phyloP scores from a whole-genome alignment of 805 yeast genomes.

The Soucietia sequanensis region DNA sequence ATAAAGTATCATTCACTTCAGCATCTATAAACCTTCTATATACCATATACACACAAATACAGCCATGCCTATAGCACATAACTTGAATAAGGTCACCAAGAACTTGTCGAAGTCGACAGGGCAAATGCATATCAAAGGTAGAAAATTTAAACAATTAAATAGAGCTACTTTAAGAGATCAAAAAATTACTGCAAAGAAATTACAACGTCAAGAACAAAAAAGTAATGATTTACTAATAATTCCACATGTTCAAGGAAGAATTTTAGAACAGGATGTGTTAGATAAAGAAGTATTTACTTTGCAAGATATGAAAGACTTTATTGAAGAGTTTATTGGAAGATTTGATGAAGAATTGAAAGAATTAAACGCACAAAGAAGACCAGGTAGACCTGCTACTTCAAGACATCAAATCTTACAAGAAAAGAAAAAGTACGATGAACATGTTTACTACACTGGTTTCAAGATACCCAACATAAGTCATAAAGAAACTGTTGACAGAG shows the following conservation, averaged over 20 bases:
- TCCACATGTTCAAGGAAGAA: constrained; percentile 51
- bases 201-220: constrained; percentile 55
- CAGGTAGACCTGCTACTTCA: constrained; percentile 82
- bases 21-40: too few relatives aligned
- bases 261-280: constrained; percentile 29
- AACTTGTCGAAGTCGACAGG: constrained; percentile 53
- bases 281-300: constrained; percentile 39
- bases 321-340: constrained; percentile 62
- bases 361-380: constrained; percentile 62
- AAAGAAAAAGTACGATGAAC: constrained; percentile 57
- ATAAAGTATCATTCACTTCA: too few relatives aligned
- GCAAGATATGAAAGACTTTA: constrained; percentile 60
- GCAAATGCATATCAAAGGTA: constrained; percentile 79
- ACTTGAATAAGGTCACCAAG: constrained; percentile 63
- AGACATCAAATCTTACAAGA: constrained; percentile 68
- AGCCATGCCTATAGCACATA: constrained; percentile 67
- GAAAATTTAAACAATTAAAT: constrained; percentile 80
- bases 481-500: constrained; percentile 51
- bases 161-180: constrained; percentile 85
- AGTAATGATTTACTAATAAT: constrained; percentile 59
- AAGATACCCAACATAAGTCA: constrained; percentile 71
- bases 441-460: constrained; percentile 66
- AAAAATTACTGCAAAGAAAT: constrained; percentile 61
- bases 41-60: background rate
- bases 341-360: constrained; percentile 74